These are phyloP conservation scores for Populus tremula DNA, from an alignment of 345 rosid species.

Conservation along the genomic window DNA sequence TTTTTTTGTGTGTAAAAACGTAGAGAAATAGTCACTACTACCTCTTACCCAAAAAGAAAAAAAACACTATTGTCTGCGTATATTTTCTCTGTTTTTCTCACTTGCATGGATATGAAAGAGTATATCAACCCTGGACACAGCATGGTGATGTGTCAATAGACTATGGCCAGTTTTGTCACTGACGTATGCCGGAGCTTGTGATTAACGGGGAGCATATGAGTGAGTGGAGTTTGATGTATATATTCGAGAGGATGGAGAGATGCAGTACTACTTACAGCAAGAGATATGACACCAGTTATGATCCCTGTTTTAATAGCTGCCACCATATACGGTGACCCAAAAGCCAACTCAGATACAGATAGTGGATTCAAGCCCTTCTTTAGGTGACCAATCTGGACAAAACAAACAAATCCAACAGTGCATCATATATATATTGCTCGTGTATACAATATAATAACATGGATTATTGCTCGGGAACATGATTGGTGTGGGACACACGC, in stretches of 20 bases:
- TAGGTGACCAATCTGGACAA: slow-evolving; percentile 68
- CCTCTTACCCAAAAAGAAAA: too few species aligned
- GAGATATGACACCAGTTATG: slow-evolving; percentile 71
- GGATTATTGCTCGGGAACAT: too few species aligned
- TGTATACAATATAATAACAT: too few species aligned
- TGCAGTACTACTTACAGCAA: slow-evolving; percentile 51
- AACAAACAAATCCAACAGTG: neutral
- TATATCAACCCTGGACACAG: neutral
- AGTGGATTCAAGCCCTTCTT: slow-evolving; percentile 82
- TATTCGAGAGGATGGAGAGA: neutral
- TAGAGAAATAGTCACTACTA: too few species aligned
- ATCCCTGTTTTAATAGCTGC: slow-evolving; percentile 75
- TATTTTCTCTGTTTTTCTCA: too few species aligned
- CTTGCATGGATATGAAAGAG: too few species aligned
- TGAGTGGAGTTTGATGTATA: too few species aligned
- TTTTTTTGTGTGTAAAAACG: too few species aligned
- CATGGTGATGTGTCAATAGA: neutral
- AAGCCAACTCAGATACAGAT: slow-evolving; percentile 54
- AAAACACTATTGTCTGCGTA: too few species aligned
- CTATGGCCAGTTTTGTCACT: neutral
- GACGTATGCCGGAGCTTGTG: neutral
- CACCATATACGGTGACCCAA: slow-evolving; percentile 57
- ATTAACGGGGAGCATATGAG: neutral
- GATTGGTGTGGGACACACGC: too few species aligned
- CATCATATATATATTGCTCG: too few species aligned